Evolutionary conservation across 176 grass and related monocot species (phyloP).

Genomic region (Bonia amplexicaulis): DNA sequence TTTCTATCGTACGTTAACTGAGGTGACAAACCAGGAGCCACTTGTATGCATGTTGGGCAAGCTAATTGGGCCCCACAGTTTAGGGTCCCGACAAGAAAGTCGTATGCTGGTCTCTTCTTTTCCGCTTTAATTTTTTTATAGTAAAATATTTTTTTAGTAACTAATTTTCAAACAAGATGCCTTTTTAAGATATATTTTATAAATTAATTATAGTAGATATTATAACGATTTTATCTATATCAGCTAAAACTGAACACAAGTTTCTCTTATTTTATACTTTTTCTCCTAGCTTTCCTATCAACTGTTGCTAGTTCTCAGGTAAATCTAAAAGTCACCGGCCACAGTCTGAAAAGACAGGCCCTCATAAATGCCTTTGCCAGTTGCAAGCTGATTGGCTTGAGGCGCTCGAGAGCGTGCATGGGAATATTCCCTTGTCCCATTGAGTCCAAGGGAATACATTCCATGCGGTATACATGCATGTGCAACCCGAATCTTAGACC

Average conservation of each 20-base stretch:
- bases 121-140: no score
- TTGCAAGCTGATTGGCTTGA: slow-evolving; percentile 6
- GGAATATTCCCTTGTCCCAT: slow-evolving; percentile 21
- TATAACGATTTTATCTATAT: no score
- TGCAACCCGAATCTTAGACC: background rate
- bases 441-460: slow-evolving; percentile 20
- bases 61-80: background rate
- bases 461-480: background rate
- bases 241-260: no score
- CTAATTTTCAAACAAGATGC: no score
- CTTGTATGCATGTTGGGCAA: background rate
- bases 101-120: background rate
- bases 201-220: no score
- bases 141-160: no score
- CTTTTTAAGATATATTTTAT: no score
- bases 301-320: no score
- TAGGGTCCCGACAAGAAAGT: slow-evolving; percentile 25
- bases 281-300: no score
- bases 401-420: background rate
- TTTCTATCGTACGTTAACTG: background rate
- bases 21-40: slow-evolving; percentile 5
- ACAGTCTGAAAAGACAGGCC: no score
- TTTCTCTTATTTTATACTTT: no score
- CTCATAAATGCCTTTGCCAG: background rate
- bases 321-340: no score